These are phyloP conservation scores for Claviceps sp. DNA, from an alignment of 2,329 filamentous ascomycete species.

Conservation along the genomic window DNA sequence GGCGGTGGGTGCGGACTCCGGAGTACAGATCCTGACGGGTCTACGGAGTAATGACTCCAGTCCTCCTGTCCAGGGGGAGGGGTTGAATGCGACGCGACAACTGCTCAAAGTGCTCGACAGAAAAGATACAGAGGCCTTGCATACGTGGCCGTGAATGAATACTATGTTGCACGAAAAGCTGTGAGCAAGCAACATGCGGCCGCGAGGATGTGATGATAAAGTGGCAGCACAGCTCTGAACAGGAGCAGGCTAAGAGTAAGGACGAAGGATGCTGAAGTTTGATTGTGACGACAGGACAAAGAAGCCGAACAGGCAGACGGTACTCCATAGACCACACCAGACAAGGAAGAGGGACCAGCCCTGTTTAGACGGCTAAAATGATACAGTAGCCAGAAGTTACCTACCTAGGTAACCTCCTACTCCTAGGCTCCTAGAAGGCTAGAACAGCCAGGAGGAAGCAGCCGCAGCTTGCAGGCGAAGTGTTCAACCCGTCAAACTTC, in stretches of 20 bases:
- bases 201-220: not conserved
- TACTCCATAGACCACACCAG: not conserved
- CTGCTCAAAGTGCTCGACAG: not conserved
- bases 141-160: not conserved
- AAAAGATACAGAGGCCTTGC: not conserved
- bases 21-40: constrained; percentile 1
- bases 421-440: too few relatives aligned
- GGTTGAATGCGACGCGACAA: not conserved
- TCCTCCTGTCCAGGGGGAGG: constrained; percentile 1
- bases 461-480: not conserved
- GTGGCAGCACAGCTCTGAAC: not conserved
- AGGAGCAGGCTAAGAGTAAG: not conserved
- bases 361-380: not conserved
- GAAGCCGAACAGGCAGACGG: not conserved
- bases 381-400: not conserved
- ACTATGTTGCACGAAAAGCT: not conserved
- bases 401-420: too few relatives aligned
- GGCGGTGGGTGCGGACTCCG: constrained; percentile 1
- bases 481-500: not conserved
- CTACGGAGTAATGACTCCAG: not conserved
- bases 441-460: not conserved
- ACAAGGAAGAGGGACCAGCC: not conserved
- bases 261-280: not conserved
- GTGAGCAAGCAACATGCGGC: not conserved
- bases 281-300: not conserved